Conservation (phyloP, 1,139 yeast genomes). For the Yamadazyma dushanensis region DNA sequence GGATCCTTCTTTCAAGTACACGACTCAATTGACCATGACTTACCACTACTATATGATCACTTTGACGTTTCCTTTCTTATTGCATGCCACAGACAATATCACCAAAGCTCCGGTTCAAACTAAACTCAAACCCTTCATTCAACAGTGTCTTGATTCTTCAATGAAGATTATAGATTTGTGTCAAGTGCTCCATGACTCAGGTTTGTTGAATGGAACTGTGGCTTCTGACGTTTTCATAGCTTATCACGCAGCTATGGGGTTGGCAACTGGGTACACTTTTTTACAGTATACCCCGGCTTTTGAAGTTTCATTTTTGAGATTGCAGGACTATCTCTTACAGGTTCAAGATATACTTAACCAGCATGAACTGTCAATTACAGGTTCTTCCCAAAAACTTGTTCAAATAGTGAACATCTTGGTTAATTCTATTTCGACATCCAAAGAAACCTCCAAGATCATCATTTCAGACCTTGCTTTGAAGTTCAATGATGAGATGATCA, state of each 20-base stretch:
- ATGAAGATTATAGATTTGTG: neutral
- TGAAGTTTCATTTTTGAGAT: neutral
- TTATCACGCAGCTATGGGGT: conserved; percentile 5
- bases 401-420: neutral
- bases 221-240: conserved; percentile 1
- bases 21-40: neutral
- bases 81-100: conserved; percentile 1
- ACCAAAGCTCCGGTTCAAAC: neutral
- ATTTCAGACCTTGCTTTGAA: neutral
- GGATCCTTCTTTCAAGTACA: neutral
- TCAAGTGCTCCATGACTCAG: neutral
- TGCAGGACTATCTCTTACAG: neutral
- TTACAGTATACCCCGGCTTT: neutral
- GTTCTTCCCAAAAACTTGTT: neutral
- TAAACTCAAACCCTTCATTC: neutral
- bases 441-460: neutral
- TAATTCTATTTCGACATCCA: neutral
- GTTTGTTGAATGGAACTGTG: neutral
- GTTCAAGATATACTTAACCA: neutral
- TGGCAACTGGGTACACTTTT: conserved; percentile 1
- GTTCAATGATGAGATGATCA: neutral
- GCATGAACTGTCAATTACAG: neutral
- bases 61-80: conserved; percentile 3
- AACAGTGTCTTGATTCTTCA: conserved; percentile 2
- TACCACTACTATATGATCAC: conserved; percentile 3